Percentiles rank a stretch among this genome's conserved stretches.
Evolutionary conservation across 129 eudicot species (phyloP).

Genomic region (Escallonia herrerae): DNA sequence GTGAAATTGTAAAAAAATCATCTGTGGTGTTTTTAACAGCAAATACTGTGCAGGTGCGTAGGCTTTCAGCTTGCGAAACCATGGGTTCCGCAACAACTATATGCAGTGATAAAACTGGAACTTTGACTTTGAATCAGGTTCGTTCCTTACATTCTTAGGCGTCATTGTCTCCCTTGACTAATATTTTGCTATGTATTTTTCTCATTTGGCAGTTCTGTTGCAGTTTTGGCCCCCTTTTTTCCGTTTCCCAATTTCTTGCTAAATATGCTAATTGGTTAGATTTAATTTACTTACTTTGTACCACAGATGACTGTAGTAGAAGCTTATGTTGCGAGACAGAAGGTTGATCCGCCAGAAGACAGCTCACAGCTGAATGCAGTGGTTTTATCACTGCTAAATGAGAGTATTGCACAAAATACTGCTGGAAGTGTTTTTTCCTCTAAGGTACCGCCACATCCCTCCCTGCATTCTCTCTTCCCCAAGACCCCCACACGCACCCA

Average conservation of each 20-base stretch:
- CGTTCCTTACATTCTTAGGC: conserved; percentile 9
- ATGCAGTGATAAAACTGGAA: conserved; percentile 97
- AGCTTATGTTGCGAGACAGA: conserved; percentile 53
- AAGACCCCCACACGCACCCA: background rate
- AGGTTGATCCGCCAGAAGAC: conserved; percentile 57
- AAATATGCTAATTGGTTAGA: background rate
- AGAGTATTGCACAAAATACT: conserved; percentile 78
- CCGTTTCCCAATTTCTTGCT: background rate
- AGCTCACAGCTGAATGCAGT: conserved; percentile 36
- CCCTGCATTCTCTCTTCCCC: background rate
- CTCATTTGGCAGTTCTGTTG: background rate
- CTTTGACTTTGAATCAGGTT: conserved; percentile 91
- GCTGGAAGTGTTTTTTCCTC: conserved; percentile 76
- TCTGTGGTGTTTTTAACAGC: conserved; percentile 5
- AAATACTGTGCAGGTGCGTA: conserved; percentile 59
- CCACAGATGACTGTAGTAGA: conserved; percentile 95
- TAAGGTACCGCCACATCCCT: conserved; percentile 31
- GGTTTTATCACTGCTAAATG: conserved; percentile 57
- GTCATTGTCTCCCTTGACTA: background rate
- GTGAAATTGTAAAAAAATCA: background rate
- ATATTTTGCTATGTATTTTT: background rate
- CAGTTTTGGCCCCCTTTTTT: background rate
- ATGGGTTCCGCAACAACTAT: conserved; percentile 99
- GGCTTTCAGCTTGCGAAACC: conserved; percentile 98
- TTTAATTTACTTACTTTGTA: background rate